Conservation (phyloP, 192 early-diverging fungal species). For the Dissophora ornata region DNA sequence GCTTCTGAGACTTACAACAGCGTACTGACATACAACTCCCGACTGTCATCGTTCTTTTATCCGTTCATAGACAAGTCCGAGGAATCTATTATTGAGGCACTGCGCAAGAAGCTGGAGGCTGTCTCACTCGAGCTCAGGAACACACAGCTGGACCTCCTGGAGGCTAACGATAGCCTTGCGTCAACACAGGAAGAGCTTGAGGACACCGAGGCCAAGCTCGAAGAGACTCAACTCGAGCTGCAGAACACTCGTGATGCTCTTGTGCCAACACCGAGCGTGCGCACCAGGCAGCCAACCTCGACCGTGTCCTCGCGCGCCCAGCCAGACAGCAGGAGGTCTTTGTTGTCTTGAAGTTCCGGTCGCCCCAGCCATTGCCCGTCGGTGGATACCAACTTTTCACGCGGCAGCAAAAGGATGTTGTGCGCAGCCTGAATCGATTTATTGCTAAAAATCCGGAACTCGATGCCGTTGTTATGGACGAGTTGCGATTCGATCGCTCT, state of each 20-base stretch:
- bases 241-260: conserved; percentile 17
- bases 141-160: conserved; percentile 24
- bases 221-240: conserved; percentile 19
- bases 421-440: neutral
- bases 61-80: conserved; percentile 13
- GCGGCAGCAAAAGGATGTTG: conserved; percentile 6
- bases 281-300: too few species aligned
- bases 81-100: conserved; percentile 1
- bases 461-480: conserved; percentile 15
- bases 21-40: conserved; percentile 6
- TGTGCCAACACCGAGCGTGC: too few species aligned
- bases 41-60: neutral
- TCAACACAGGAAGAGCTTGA: conserved; percentile 31
- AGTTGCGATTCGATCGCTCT: conserved; percentile 19
- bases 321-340: conserved; percentile 5
- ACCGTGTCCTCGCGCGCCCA: conserved; percentile 11
- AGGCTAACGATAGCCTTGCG: conserved; percentile 19
- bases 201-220: conserved; percentile 9
- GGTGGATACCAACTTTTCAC: conserved; percentile 11
- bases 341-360: conserved; percentile 19
- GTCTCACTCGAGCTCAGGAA: conserved; percentile 6
- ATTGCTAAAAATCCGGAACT: conserved; percentile 9
- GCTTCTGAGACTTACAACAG: conserved; percentile 22
- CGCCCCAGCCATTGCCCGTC: conserved; percentile 9
- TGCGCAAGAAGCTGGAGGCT: conserved; percentile 7